Evolutionary conservation across 2,329 filamentous ascomycete species (phyloP).

Genomic region (Cucurbitaria berberidis): DNA sequence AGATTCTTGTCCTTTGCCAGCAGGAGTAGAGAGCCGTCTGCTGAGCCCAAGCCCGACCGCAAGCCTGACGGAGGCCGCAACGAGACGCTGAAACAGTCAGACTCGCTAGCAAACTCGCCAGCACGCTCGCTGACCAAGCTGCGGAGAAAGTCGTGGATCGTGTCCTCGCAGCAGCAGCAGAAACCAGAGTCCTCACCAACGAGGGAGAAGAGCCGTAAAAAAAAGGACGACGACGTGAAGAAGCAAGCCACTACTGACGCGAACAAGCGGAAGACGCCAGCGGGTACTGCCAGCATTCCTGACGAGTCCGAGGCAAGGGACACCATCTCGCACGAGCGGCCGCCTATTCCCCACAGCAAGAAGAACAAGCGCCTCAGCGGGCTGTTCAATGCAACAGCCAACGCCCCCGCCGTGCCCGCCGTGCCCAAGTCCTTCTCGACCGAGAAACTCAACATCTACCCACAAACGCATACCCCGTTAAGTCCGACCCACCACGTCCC

Average conservation of each 20-base stretch:
- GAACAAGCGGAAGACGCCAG: constrained; percentile 34
- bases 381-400: constrained; percentile 36
- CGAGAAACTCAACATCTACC: constrained; percentile 50
- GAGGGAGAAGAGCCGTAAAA: constrained; percentile 21
- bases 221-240: constrained; percentile 21
- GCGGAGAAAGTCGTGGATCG: constrained; percentile 47
- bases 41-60: constrained; percentile 37
- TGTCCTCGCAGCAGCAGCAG: constrained; percentile 20
- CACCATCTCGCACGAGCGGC: constrained; percentile 28
- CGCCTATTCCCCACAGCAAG: constrained; percentile 37
- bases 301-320: constrained; percentile 35
- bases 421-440: constrained; percentile 59
- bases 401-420: constrained; percentile 46
- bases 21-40: constrained; percentile 42
- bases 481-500: constrained; percentile 47
- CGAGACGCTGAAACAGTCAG: constrained; percentile 32
- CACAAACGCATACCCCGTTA: constrained; percentile 39
- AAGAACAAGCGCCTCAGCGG: constrained; percentile 46
- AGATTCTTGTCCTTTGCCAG: constrained; percentile 44
- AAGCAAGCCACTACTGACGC: constrained; percentile 26
- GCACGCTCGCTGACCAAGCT: constrained; percentile 42
- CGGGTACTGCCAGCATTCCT: constrained; percentile 36
- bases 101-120: constrained; percentile 35
- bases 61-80: constrained; percentile 37
- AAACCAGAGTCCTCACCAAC: constrained; percentile 17